Base-by-base conservation (phyloP, 306 rosid genomes). In the Cyclanthera cordifolia region DNA sequence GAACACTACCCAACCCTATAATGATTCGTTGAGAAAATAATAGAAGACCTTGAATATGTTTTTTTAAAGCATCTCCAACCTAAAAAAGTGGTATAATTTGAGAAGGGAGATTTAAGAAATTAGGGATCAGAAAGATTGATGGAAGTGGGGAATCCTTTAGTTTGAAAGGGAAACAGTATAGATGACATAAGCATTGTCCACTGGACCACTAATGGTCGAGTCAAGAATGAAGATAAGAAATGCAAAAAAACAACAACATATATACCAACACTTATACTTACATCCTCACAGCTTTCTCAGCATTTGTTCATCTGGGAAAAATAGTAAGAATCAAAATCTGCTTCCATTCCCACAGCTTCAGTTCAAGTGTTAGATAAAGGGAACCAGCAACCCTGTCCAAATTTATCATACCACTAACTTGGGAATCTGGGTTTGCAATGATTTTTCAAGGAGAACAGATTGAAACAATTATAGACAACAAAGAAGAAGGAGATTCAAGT, bases 71-170 rank as follows among this genome's bases (percentile, higher is more conserved):
- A 43, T 64, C 32, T 64, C 52, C 2, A 20, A 20, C 53, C 24
- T 66, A 34, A 66, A 64, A 15, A 66, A 34, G 41, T 34, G 41
- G 41, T 34, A 34, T 34, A 9, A 34, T 34, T 34, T 34, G 9
- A 34, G 41, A 34, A 34, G 9, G 41, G 41, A 5, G 41, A 34
- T 5, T 34, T 34, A 34, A 34, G 41, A 5, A 34, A 34, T 34
- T 34, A 34, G 41, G 41, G 41, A 34, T 34, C 41, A 5, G 41
- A 69, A 69, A 49, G 48, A 67, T 67, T 67, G 67, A 80, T 78
- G 81, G 34, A 78, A 87, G 90, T 89, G 95, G 95, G 87, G 98
- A 93, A 93, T 89, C 95, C 85, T 55, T 75, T 84, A 81, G 86
- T 76, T 84, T 79, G 73, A 73, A 66, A 71, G 69, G 68, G 73